Base-by-base conservation (phyloP, 768 basidiomycete species). In the Chalciporus piperatus region DNA sequence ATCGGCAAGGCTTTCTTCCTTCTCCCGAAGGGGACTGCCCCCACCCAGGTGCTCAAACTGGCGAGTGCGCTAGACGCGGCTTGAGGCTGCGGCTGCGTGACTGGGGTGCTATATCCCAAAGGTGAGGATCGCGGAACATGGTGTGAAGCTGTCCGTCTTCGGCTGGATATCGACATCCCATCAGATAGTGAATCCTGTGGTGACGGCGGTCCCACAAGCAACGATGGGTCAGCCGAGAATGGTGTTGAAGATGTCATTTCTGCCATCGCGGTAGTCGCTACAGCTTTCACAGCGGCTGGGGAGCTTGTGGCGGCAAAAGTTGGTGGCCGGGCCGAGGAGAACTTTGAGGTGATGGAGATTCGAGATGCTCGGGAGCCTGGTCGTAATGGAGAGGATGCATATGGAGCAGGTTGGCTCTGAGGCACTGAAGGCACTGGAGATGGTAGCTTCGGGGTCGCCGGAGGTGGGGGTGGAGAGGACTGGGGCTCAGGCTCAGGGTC, bases 311-410 rank as follows among this genome's bases (percentile, higher is more conserved):
- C 71, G 2, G 80, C 84, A 47, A 89, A 70, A 1, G 76, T 73
- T 13, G 88, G 85, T 25, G 84, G 73, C 32, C 85, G 81, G 27
- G 75, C 79, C 0, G 77, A 72, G 7, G 87, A 89, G 62, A 89
- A 84, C 48, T 74, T 77, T 9, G 89, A 91, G 1, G 85, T 79
- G 6, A 80, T 76, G 3, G 87, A 89, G 19, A 83, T 64, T 16
- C 85, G 78, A 2, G 87, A 89, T 6, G 85, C 82, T 38, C 88
- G 78, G 6, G 89, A 90, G 6, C 77, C 84, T 32, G 89, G 85
- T 8, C 89, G 81, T 42, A 87, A 66, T 1, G 88, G 86, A 0
- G 85, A 83, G 11, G 78, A 71, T 35, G 70, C 65, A 50, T 59
- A 63, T 22, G 65, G 70, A 13, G 62, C 55, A 51, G 74, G 72